Conservation (phyloP, 139 green algal species). For the Picochlorum sp. region DNA sequence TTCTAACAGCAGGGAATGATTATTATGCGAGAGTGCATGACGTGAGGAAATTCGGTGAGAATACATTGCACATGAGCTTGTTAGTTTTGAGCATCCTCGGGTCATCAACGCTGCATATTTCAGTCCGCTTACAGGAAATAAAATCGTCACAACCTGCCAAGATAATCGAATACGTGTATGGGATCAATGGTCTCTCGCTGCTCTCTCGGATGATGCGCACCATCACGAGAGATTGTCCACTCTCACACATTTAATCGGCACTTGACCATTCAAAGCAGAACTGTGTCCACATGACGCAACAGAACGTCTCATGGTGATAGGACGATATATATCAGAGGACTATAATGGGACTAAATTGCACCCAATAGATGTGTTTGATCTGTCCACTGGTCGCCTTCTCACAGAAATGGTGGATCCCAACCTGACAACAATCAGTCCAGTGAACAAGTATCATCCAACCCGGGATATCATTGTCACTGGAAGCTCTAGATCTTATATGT, state of each 20-base stretch:
- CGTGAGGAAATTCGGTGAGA: slow-evolving; percentile 37
- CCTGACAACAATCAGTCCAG: slow-evolving; percentile 73
- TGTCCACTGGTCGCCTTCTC: slow-evolving; percentile 46
- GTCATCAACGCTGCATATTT: slow-evolving; percentile 84
- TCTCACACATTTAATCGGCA: slow-evolving; percentile 90
- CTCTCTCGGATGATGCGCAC: slow-evolving; percentile 1
- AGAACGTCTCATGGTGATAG: slow-evolving; percentile 60
- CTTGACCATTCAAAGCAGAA: slow-evolving; percentile 78
- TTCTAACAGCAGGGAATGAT: slow-evolving; percentile 76
- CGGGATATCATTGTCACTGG: slow-evolving; percentile 53
- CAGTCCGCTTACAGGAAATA: slow-evolving; percentile 54
- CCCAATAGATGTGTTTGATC: slow-evolving; percentile 77
- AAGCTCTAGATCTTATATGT: slow-evolving; percentile 37
- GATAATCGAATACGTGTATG: slow-evolving; percentile 84
- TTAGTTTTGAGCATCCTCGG: slow-evolving; percentile 31
- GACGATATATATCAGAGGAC: slow-evolving; percentile 85
- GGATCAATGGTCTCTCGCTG: slow-evolving; percentile 43
- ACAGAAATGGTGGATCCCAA: slow-evolving; percentile 59
- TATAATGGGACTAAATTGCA: slow-evolving; percentile 74
- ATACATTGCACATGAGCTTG: slow-evolving; percentile 18
- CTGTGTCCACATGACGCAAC: slow-evolving; percentile 74
- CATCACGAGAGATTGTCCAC: slow-evolving; percentile 76
- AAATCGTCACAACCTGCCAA: slow-evolving; percentile 78
- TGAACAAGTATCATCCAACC: slow-evolving; percentile 76
- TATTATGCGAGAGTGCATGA: slow-evolving; percentile 61